Base-by-base conservation (phyloP, 2,329 filamentous ascomycete genomes). In the Cladosporium sp. region DNA sequence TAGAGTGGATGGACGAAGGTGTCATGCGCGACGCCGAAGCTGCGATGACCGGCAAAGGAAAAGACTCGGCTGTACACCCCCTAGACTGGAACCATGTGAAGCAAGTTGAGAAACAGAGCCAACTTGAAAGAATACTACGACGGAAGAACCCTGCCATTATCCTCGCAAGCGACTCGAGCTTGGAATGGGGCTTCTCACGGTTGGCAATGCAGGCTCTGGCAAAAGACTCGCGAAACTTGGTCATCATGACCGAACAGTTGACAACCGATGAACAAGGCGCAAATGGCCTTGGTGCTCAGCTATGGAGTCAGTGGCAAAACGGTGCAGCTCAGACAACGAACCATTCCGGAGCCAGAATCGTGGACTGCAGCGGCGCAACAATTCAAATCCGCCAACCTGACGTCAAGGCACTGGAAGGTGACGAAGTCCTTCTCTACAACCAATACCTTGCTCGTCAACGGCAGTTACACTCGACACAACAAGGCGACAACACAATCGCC, bases 1-100 rank as follows among this genome's bases (percentile, higher is more conserved):
- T 99, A 36, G 95, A 99, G 76, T 99, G 95, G 95, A 98, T 99
- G 93, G 93, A 98, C 75, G 93, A 97, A 74, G 90, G 89, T 66
- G 96, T 99, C 67, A 90, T 96, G 51, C 89, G 93, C 64, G 94
- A 98, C 69, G 80, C 77, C 68, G 80, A 77, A 64, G 80, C 80
- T 58, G 80, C 77, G 32, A 83, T 83, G 71, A 73, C 69, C 3
- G 67, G 65, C 15, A 71, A 74, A 52, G 87, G 84, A 71, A 75
- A 79, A 36, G 76, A 77, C 26, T 86, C 85, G 1, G 44, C 47
- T n/a, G 51, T 57, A 10, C 91, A 91, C 0, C 93, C 95, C 0
- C 97, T 99, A 70, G 93, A 97, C 71, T 96, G 98, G 78, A 90
- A 89, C 71, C 90, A 94, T 77, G 81, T 98, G 58, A 91, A 90